Conservation (phyloP, 2,329 filamentous ascomycete species). For the Trichoderma endophyticum region DNA sequence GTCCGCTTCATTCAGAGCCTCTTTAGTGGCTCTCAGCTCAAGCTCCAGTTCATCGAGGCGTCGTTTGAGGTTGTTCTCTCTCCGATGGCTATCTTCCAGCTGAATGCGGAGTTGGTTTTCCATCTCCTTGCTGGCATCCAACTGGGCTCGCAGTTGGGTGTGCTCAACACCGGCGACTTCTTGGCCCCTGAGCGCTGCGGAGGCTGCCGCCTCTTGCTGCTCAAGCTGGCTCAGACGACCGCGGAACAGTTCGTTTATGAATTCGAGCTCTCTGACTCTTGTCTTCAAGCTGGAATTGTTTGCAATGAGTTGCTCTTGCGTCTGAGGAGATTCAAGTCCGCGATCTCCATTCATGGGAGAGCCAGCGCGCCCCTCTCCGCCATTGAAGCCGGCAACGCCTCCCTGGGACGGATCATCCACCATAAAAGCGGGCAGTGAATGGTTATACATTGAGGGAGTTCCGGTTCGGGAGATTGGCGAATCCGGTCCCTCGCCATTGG, state of each 20-base stretch:
- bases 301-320: slow-evolving; percentile 74
- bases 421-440: slow-evolving; percentile 77
- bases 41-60: slow-evolving; percentile 76
- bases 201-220: slow-evolving; percentile 66
- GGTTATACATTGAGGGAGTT: slow-evolving; percentile 72
- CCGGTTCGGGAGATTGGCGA: slow-evolving; percentile 77
- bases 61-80: slow-evolving; percentile 79
- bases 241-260: slow-evolving; percentile 84
- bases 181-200: slow-evolving; percentile 59
- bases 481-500: slow-evolving; percentile 71
- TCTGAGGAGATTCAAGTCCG: slow-evolving; percentile 67
- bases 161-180: slow-evolving; percentile 56
- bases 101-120: slow-evolving; percentile 54
- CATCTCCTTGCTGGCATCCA: slow-evolving; percentile 44
- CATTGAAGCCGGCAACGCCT: slow-evolving; percentile 41
- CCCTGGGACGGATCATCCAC: slow-evolving; percentile 67
- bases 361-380: slow-evolving; percentile 50
- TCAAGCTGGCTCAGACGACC: slow-evolving; percentile 77
- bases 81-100: slow-evolving; percentile 71
- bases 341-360: slow-evolving; percentile 57
- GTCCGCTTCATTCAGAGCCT: slow-evolving; percentile 20
- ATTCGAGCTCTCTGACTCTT: slow-evolving; percentile 87
- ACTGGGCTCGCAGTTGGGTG: slow-evolving; percentile 54
- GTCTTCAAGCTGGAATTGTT: slow-evolving; percentile 89
- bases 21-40: slow-evolving; percentile 42